Conservation (phyloP, 495 filamentous ascomycete species). For the Penicillium fimorum region DNA sequence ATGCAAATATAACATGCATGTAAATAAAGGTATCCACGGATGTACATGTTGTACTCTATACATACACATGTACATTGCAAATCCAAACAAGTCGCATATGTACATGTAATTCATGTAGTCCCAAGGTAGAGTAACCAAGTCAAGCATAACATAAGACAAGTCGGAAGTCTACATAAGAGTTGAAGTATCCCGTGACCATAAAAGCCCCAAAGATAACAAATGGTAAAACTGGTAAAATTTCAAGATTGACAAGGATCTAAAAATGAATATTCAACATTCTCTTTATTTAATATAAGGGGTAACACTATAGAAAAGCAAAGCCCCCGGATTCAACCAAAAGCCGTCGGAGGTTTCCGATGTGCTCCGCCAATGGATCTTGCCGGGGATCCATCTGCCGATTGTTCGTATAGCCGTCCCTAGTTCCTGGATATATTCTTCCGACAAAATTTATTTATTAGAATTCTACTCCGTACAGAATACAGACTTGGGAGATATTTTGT, state of each 20-base stretch:
- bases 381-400: slow-evolving; percentile 28
- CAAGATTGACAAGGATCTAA: not conserved
- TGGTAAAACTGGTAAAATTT: not conserved
- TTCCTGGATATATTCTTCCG: not conserved
- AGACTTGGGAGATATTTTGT: not conserved
- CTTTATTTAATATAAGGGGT: not conserved
- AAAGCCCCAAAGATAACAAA: too few species aligned
- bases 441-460: not conserved
- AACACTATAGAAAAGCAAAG: not conserved
- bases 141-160: too few species aligned
- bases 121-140: too few species aligned
- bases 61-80: too few species aligned
- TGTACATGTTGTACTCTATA: too few species aligned
- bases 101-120: too few species aligned
- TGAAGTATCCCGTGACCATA: too few species aligned
- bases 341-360: slow-evolving; percentile 21
- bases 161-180: too few species aligned
- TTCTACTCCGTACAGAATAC: not conserved
- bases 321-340: slow-evolving; percentile 4
- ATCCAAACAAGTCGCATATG: too few species aligned
- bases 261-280: not conserved
- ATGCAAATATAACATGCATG: too few species aligned
- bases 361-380: slow-evolving; percentile 22
- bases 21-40: too few species aligned
- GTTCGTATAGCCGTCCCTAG: slow-evolving; percentile 6